Evolutionary conservation across 2,329 filamentous ascomycete genomes (phyloP), one percentile per base, ranked within the genome.

Genomic region (Aureobasidium sp.): DNA sequence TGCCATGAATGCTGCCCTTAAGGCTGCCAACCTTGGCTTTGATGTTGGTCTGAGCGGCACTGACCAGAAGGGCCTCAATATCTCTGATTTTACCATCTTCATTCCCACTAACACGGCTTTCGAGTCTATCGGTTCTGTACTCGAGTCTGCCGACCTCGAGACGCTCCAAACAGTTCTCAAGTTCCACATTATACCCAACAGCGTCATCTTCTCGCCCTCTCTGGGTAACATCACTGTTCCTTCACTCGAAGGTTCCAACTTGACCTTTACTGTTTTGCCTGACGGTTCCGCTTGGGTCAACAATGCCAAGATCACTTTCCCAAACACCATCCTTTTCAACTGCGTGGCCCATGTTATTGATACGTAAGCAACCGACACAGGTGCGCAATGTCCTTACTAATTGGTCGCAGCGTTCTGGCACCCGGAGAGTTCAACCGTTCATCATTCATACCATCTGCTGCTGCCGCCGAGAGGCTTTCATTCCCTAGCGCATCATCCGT

Each of bases 271-370:
- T 3, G 70, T 79, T 6, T 67, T 75, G 51, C 71, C 76, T 53
- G 77, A 75, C 57, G 76, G 74, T 14, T 69, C 68, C 2, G 69
- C 77, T 22, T 82, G 75, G 65, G 76, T 81, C 61, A 82, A 84
- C 74, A 75, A 77, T n/a, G 82, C 82, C 2, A 75, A 76, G 64
- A 75, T 86, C 36, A 72, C 80, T 2, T 70, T 74, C 1, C 71
- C 78, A 1, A 77, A 85, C 67, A 72, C 83, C 2, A 70, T 86
- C 5, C 71, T 81, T 12, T 75, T 75, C 36, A 85, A 85, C 65
- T 83, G 84, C 29, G 82, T 86, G 1, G 71, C 84, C 3, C 83
- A 85, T 66, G 75, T 85, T 15, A 76, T 85, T 41, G 72, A 70
- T 61, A 77, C 39, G 61, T 62, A 25, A 57, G 61, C 6, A 20